Evolutionary conservation across 345 rosid genomes (phyloP).

Genomic region (Sapria himalayana): DNA sequence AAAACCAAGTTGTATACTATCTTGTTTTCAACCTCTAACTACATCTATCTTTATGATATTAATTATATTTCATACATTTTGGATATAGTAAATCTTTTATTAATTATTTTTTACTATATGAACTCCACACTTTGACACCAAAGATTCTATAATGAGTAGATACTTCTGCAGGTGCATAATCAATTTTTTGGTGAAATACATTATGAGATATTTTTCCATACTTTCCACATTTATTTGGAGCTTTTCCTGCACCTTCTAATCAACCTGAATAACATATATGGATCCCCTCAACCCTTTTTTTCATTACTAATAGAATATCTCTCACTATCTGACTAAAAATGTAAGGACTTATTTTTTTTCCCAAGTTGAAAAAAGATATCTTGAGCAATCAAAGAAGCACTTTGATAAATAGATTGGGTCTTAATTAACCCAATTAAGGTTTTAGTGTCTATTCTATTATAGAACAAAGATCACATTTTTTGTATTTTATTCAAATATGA

Average conservation of each 20-base stretch:
- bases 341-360: neutral
- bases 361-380: constrained; percentile 5
- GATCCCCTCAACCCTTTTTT: constrained; percentile 4
- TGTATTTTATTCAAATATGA: constrained; percentile 10
- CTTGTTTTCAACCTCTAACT: constrained; percentile 6
- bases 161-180: constrained; percentile 9
- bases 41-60: constrained; percentile 4
- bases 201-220: constrained; percentile 4
- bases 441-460: constrained; percentile 9
- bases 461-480: constrained; percentile 6
- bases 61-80: constrained; percentile 4
- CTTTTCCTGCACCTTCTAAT: constrained; percentile 6
- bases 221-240: constrained; percentile 5
- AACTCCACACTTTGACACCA: constrained; percentile 10
- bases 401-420: constrained; percentile 7
- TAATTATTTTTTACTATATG: constrained; percentile 3
- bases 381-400: constrained; percentile 9
- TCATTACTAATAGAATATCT: constrained; percentile 3
- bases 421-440: constrained; percentile 8
- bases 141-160: constrained; percentile 8
- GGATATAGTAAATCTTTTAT: neutral
- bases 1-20: constrained; percentile 7
- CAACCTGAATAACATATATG: neutral
- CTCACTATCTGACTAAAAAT: constrained; percentile 4
- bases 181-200: constrained; percentile 4